A percentile compares a stretch with the other conserved stretches of the same genome.
Evolutionary conservation across 192 early-diverging fungal genomes (phyloP).

Genomic region (Coemansia sp.): DNA sequence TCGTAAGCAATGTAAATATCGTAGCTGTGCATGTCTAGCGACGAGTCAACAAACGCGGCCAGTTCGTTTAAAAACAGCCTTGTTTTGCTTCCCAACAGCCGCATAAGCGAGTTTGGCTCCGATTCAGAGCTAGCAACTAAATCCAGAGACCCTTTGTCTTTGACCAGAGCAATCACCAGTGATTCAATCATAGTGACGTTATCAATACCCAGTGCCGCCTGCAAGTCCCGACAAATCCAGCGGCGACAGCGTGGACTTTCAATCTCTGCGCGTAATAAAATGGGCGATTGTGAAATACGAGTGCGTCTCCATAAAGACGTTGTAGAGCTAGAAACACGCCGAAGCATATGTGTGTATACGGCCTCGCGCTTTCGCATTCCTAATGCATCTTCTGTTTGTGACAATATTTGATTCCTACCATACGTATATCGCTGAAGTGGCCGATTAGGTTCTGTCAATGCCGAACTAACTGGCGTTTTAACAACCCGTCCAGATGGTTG

Average conservation of each 20-base stretch:
- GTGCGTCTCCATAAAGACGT: background rate
- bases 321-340: background rate
- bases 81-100: conserved; percentile 7
- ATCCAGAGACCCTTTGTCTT: conserved; percentile 1
- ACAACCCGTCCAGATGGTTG: background rate
- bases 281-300: background rate
- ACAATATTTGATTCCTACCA: conserved; percentile 7
- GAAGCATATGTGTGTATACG: conserved; percentile 19
- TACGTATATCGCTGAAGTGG: background rate
- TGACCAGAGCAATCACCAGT: conserved; percentile 12
- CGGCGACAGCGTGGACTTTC: conserved; percentile 3
- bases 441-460: background rate
- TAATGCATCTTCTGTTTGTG: background rate
- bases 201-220: conserved; percentile 8
- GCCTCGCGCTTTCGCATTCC: conserved; percentile 35
- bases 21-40: conserved; percentile 27
- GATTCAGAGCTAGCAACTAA: background rate
- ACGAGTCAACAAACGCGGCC: conserved; percentile 23
- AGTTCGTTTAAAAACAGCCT: conserved; percentile 27
- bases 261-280: conserved; percentile 2
- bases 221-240: conserved; percentile 37
- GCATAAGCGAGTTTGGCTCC: background rate
- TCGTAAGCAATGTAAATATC: conserved; percentile 29
- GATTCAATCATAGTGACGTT: conserved; percentile 16
- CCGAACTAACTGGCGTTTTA: background rate